Base-by-base conservation (phyloP, 345 rosid genomes). In the Corchorus olitorius region DNA sequence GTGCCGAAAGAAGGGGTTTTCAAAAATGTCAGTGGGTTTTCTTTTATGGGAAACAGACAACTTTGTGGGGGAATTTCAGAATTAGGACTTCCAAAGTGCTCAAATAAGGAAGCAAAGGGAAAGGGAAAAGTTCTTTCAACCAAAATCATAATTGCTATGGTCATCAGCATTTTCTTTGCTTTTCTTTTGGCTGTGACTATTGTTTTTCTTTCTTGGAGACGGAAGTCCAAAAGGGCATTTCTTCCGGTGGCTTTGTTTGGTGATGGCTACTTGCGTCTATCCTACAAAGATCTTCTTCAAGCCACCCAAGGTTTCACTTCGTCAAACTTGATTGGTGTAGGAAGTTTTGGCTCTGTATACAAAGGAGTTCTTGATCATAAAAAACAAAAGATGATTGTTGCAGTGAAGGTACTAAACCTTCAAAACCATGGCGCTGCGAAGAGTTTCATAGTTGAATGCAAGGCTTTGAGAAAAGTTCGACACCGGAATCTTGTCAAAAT, bases 1-100 rank as follows among this genome's bases (percentile, higher is more conserved):
- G 78, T 84, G 22, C 83, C 87, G 8, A 7, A n/a, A 12, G 22
- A 22, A 33, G 84, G 84, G 4, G 1, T 81, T 53, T 79, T 84
- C 59, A 39, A 22, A 49, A 84, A 84, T 74, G 52, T 14, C 1
- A 78, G 73, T 63, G 70, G 41, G 4, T 2, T 34, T 65, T 65
- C 63, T 15, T 13, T 80, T 45, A 0, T 1, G 0, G 76, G 84
- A 77, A 83, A 83, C 74, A 59, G 20, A 3, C 69, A 62, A 59
- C 74, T 83, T 0, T 81, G 86, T 43, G 80, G 86, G 4, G 86
- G 84, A 4, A 73, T 68, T 5, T 16, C 52, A 13, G 70, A 67
- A 33, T 15, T 77, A 34, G 10, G 54, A 22, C 73, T 78, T 63
- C 72, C 76, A 4, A 41, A 63, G 34, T 60, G 81, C 45, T 81